A percentile compares a stretch with the other conserved stretches of the same genome.
phyloP scores from a whole-genome alignment of 192 early-diverging fungal genomes.

The Podila clonocystis region DNA sequence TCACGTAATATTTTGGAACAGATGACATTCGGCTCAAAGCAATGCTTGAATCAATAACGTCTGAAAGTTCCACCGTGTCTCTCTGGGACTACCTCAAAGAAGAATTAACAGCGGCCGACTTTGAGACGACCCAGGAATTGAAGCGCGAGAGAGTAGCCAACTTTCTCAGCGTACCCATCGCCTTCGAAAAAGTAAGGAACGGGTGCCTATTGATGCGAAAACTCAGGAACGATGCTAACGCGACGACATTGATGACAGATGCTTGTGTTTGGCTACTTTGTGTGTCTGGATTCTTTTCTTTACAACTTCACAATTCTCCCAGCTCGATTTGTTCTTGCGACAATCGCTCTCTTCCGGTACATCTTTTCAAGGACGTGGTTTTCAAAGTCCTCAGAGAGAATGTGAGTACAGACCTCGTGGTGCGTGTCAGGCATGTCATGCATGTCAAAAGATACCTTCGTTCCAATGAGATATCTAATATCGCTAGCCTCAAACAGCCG shows the following conservation, averaged over 20 bases:
- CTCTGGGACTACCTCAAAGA: constrained; percentile 71
- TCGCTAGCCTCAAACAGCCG: constrained; percentile 38
- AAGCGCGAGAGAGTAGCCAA: constrained; percentile 90
- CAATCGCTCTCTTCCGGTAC: constrained; percentile 54
- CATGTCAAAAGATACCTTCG: no score
- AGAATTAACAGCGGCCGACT: constrained; percentile 71
- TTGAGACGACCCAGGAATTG: constrained; percentile 78
- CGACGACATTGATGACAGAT: constrained; percentile 58
- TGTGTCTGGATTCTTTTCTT: constrained; percentile 95
- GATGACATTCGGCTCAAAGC: constrained; percentile 32
- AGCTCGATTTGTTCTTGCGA: constrained; percentile 79
- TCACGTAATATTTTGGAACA: background rate
- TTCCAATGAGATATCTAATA: constrained; percentile 2
- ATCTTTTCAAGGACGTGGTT: constrained; percentile 49
- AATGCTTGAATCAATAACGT: constrained; percentile 36
- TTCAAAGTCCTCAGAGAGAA: constrained; percentile 37
- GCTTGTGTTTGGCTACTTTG: constrained; percentile 88
- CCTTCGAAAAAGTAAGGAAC: constrained; percentile 83
- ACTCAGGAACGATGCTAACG: background rate
- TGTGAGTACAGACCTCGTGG: constrained; percentile 17
- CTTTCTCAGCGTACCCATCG: constrained; percentile 86
- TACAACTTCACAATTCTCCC: constrained; percentile 97
- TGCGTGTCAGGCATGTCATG: background rate
- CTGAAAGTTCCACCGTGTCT: constrained; percentile 25
- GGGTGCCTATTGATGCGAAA: background rate